Base-by-base conservation (phyloP, 2,329 filamentous ascomycete genomes). In the Trichoderma gracile region DNA sequence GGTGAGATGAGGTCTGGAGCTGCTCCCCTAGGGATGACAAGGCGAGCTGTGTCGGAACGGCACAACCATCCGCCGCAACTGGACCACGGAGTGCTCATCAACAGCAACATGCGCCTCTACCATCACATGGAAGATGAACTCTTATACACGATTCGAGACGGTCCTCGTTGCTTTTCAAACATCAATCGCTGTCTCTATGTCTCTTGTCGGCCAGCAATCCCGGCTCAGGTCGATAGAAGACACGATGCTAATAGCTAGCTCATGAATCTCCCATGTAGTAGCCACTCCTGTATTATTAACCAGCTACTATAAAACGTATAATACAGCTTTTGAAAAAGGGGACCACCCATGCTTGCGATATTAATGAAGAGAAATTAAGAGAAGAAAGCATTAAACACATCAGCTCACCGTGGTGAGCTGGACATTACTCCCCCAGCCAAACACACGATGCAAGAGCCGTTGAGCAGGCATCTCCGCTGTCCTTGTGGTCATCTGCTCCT, bases 61-160 rank as follows among this genome's bases (percentile, higher is more conserved):
- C 68, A 66, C 69, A 76, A 76, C 70, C 68, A 71, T 72, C 64
- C 64, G 67, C 73, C 72, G 71, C 69, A 46, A 27, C n/a, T 17
- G 15, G 21, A 60, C 4, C 4, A 6, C 45, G 9, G 17, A 5
- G 25, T n/a, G n/a, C 47, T 50, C 25, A 7, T 8, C 17, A 7
- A 4, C 8, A 33, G 10, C n/a, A 21, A 15, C 49, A 33, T 3
- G 10, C 27, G 6, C 23, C 19, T 12, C 23, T 49, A 25, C 17
- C 17, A 15, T 14, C 49, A 49, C n/a, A 10, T 3, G 33, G 33
- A 23, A 21, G n/a, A 12, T 15, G 1, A 14, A 55, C 7, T 17
- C 4, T 27, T 8, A n/a, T 14, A 23, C 19, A 23, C 15, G 9
- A 25, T 5, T 17, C 23, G 15, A 53, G 15, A 43, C 2, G 5